Base-by-base conservation (phyloP, 1,139 yeast genomes). In the Zygoascus meyerae region DNA sequence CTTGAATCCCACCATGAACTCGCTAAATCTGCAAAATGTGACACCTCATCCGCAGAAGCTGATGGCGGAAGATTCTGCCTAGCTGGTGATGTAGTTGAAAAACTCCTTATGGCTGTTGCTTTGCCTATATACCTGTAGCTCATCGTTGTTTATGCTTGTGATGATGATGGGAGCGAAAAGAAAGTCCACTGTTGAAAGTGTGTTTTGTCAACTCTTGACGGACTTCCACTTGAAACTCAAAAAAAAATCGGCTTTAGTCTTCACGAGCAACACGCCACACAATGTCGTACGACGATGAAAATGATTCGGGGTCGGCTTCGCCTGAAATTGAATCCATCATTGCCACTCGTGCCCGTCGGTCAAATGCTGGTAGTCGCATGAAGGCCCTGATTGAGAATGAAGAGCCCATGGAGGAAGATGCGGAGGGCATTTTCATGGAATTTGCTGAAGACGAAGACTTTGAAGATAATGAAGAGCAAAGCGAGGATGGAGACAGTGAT, bases 1-100 rank as follows among this genome's bases (percentile, higher is more conserved):
- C 82, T 70, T 14, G 86, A 82, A 60, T 94, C 95, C 98, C 99
- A 92, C 99, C 98, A 92, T 18, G 86, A 68, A 11, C 83, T 74
- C 1, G 99, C 98, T 44, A 92, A 71, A 32, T 81, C 78, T 56
- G 86, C 81, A 67, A 92, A 92, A 65, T 94, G 98, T 12, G 75
- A 65, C 63, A 82, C 72, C 64, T 92, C 97, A 34, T 72, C 34
- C 10, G 39, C 26, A 36, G 29, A 35, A 10, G 45, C 45, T 16
- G 39, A 32, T 1, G 45, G 36, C 5, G 43, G 43, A 8, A 35
- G 29, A 31, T 12, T 31, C 4, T 31, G 15, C 6, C 15, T 5
- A 14, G 5, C 34, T 5, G 4, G 12, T 31, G 34, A 14, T 5
- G 34, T 5, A 5, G 12, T 8, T 8, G 34, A 31, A 12, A 31